phyloP scores from a whole-genome alignment of 441 rosid species.

The Erodium moschatum region DNA sequence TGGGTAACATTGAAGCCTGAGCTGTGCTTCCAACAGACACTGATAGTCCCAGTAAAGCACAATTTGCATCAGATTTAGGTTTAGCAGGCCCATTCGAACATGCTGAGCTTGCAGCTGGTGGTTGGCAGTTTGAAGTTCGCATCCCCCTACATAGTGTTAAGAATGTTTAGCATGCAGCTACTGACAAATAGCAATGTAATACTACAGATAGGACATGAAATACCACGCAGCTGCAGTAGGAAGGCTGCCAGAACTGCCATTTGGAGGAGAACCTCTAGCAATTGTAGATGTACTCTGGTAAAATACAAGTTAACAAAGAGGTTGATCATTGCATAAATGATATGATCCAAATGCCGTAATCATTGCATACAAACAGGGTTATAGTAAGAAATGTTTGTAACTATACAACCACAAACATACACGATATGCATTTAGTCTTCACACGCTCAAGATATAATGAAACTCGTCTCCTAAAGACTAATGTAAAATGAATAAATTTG shows the following conservation, averaged over 20 bases:
- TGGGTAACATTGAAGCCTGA: constrained; percentile 30
- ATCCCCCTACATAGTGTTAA: constrained; percentile 54
- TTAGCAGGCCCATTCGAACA: constrained; percentile 44
- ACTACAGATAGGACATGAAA: constrained; percentile 12
- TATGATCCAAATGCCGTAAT: background rate
- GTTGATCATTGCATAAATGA: background rate
- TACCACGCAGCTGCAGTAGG: constrained; percentile 96
- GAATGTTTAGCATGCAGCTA: constrained; percentile 19
- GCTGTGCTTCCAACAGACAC: constrained; percentile 36
- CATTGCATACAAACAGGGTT: too few relatives aligned
- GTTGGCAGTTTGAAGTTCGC: constrained; percentile 43
- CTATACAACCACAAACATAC: too few relatives aligned
- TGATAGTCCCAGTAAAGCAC: constrained; percentile 32
- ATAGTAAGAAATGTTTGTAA: too few relatives aligned
- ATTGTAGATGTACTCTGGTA: constrained; percentile 38
- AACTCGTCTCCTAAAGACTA: too few relatives aligned
- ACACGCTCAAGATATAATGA: too few relatives aligned
- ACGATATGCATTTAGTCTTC: too few relatives aligned
- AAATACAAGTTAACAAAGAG: constrained; percentile 7
- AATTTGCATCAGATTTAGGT: constrained; percentile 37
- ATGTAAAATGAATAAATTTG: too few relatives aligned
- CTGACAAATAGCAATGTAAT: background rate
- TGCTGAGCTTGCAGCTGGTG: constrained; percentile 30
- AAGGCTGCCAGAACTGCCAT: constrained; percentile 59
- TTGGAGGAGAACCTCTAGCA: constrained; percentile 63